Conservation (phyloP, 306 rosid species). For the Lathyrus aphaca region DNA sequence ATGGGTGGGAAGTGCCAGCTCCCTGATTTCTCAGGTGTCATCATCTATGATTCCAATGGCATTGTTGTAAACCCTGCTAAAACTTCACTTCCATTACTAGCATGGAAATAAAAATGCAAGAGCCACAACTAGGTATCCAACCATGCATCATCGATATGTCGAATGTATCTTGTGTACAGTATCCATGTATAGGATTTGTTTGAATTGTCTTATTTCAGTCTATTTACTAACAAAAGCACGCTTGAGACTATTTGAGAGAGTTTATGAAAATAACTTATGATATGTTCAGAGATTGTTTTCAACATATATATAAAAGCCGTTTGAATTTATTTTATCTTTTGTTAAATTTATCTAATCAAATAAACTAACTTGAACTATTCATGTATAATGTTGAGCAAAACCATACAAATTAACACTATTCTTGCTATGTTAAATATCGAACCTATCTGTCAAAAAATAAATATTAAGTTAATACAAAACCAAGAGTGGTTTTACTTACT, state of each 20-base stretch:
- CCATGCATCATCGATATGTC: neutral
- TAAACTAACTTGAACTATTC: conserved; percentile 10
- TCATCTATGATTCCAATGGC: conserved; percentile 74
- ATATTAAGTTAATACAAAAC: conserved; percentile 31
- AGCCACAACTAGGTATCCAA: neutral
- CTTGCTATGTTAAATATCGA: conserved; percentile 14
- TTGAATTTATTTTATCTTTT: neutral
- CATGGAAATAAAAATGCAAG: conserved; percentile 59
- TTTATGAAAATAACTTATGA: no score
- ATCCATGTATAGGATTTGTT: neutral
- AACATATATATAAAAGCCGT: neutral
- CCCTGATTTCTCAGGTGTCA: conserved; percentile 90
- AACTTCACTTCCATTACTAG: conserved; percentile 56
- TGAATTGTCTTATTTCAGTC: neutral
- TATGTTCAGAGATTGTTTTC: no score
- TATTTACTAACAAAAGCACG: neutral
- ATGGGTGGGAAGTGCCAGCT: conserved; percentile 96
- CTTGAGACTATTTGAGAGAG: no score
- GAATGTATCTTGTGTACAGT: neutral
- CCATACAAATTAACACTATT: conserved; percentile 33
- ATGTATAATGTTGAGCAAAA: neutral
- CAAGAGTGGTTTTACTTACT: conserved; percentile 25
- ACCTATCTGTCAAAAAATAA: conserved; percentile 2
- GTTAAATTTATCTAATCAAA: neutral
- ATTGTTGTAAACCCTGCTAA: conserved; percentile 54